Conservation (phyloP, 768 basidiomycete species). For the Hypholoma fasciculare region DNA sequence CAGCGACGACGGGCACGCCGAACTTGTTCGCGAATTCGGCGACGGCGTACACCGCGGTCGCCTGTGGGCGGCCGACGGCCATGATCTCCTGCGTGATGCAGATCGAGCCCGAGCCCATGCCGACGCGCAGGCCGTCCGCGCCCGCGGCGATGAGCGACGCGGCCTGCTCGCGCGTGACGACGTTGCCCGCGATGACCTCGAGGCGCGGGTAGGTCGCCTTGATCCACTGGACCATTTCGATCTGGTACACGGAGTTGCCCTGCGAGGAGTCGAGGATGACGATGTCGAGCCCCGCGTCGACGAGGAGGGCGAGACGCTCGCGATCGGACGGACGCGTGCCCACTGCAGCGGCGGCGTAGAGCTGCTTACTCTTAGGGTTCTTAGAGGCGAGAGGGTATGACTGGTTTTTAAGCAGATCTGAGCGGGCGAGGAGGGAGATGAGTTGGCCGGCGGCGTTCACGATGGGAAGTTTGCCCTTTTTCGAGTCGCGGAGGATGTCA, state of each 20-base stretch:
- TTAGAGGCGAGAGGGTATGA: slow-evolving; percentile 95
- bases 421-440: slow-evolving; percentile 86
- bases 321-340: slow-evolving; percentile 90
- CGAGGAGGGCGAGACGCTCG: slow-evolving; percentile 82
- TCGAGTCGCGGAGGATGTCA: slow-evolving; percentile 90
- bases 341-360: slow-evolving; percentile 94
- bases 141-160: slow-evolving; percentile 92
- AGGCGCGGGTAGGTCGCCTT: slow-evolving; percentile 82
- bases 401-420: slow-evolving; percentile 96
- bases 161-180: slow-evolving; percentile 97
- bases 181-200: slow-evolving; percentile 96
- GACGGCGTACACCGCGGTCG: slow-evolving; percentile 96
- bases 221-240: slow-evolving; percentile 95
- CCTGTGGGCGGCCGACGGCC: slow-evolving; percentile 98
- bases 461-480: slow-evolving; percentile 95
- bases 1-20: slow-evolving; percentile 95
- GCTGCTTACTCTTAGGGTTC: slow-evolving; percentile 87
- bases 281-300: slow-evolving; percentile 94
- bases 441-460: slow-evolving; percentile 54
- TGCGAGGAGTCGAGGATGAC: slow-evolving; percentile 95
- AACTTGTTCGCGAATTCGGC: slow-evolving; percentile 92
- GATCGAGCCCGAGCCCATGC: slow-evolving; percentile 98
- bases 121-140: slow-evolving; percentile 92
- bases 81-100: slow-evolving; percentile 99
- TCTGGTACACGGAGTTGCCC: slow-evolving; percentile 92